These are phyloP conservation scores for Cetraspora pellucida DNA, from an alignment of 192 early-diverging fungal species.

Conservation along the genomic window DNA sequence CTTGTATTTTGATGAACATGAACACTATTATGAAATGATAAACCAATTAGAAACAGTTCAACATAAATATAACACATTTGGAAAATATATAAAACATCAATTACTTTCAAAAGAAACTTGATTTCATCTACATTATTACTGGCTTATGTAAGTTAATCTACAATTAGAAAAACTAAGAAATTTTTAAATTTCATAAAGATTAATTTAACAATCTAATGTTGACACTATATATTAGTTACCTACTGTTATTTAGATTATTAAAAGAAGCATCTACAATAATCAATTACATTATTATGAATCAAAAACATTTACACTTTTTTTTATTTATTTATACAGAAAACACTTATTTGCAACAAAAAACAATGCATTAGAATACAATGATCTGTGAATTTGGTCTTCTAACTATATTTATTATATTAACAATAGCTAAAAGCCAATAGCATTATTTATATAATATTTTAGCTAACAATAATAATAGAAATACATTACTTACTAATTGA, in stretches of 20 bases:
- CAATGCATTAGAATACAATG: slow-evolving; percentile 17
- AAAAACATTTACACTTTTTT: background rate
- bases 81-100: background rate
- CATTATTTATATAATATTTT: background rate
- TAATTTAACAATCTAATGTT: background rate
- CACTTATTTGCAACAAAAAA: slow-evolving; percentile 4
- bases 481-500: background rate
- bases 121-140: background rate
- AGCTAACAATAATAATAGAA: too few species aligned
- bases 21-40: too few species aligned
- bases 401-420: slow-evolving; percentile 7
- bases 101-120: background rate
- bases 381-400: background rate
- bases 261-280: background rate
- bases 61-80: too few species aligned
- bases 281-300: background rate
- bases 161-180: slow-evolving; percentile 15
- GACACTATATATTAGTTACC: background rate
- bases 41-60: too few species aligned
- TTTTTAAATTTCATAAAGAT: background rate
- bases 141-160: background rate
- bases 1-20: too few species aligned
- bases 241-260: slow-evolving; percentile 8
- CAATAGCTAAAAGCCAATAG: background rate
- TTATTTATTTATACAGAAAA: slow-evolving; percentile 12